These are phyloP conservation scores for Capsicum pubescens DNA, from an alignment of 257 asterid genomes.

Conservation along the genomic window DNA sequence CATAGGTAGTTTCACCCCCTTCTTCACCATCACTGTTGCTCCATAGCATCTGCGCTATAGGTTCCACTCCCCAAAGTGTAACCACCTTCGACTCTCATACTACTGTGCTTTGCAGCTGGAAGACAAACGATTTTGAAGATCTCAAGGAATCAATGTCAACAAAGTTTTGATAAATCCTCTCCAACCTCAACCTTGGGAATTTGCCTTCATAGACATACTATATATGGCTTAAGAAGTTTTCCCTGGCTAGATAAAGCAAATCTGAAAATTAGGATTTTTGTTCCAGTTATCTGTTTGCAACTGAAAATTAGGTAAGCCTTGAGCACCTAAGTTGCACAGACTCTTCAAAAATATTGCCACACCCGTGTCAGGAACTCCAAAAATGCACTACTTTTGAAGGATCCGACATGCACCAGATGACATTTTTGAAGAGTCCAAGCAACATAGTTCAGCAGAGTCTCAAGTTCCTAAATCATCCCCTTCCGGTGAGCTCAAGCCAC, in stretches of 20 bases:
- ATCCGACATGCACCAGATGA: too few species aligned
- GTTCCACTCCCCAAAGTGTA: neutral
- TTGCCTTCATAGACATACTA: neutral
- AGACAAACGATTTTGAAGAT: neutral
- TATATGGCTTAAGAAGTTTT: neutral
- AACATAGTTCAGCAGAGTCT: neutral
- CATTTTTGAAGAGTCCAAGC: too few species aligned
- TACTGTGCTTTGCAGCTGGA: neutral
- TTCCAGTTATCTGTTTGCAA: neutral
- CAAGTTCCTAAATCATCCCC: slow-evolving; percentile 8
- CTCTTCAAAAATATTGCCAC: too few species aligned
- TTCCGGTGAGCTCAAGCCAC: neutral
- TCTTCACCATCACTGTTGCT: neutral
- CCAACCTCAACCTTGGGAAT: neutral
- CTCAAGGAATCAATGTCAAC: slow-evolving; percentile 11
- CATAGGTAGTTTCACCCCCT: neutral
- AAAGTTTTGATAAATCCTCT: slow-evolving; percentile 7
- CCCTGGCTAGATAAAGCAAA: slow-evolving; percentile 13
- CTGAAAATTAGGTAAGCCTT: neutral
- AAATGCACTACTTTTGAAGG: too few species aligned
- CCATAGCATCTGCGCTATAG: neutral
- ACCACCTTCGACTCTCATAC: neutral
- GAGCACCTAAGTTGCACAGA: too few species aligned
- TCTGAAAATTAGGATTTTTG: neutral
- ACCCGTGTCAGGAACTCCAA: too few species aligned